These are phyloP conservation scores for Brasenia schreberi DNA, from an alignment of 164 flowering plant genomes.

Conservation along the genomic window DNA sequence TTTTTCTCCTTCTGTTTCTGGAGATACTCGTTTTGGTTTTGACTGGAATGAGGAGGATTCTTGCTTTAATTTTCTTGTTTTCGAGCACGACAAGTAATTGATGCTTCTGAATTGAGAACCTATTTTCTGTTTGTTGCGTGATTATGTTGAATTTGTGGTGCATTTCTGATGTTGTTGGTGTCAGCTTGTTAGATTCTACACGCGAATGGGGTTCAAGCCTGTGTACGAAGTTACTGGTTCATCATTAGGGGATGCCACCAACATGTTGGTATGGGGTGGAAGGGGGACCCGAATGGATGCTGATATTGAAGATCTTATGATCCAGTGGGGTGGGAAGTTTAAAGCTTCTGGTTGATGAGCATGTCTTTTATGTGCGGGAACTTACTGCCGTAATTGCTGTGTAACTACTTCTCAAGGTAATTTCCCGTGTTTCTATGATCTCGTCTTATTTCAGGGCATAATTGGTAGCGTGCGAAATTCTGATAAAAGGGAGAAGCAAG, in stretches of 20 bases:
- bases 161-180: neutral
- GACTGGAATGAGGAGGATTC: neutral
- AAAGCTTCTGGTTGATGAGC: constrained; percentile 13
- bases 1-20: constrained; percentile 8
- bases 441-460: too few species aligned
- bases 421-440: too few species aligned
- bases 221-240: constrained; percentile 68
- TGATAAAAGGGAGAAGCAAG: too few species aligned
- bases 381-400: too few species aligned
- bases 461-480: too few species aligned
- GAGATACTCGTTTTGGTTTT: neutral
- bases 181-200: constrained; percentile 81
- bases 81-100: neutral
- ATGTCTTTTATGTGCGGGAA: neutral
- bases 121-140: neutral
- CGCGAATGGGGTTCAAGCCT: constrained; percentile 62
- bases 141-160: neutral
- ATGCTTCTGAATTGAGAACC: neutral
- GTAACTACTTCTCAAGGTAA: too few species aligned
- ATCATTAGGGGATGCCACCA: constrained; percentile 40
- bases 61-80: neutral
- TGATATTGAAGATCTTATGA: constrained; percentile 41
- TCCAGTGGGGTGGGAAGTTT: constrained; percentile 66
- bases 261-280: constrained; percentile 87
- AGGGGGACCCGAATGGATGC: constrained; percentile 83